Evolutionary conservation across 345 rosid species (phyloP).

Genomic region (Lepidium sativum): DNA sequence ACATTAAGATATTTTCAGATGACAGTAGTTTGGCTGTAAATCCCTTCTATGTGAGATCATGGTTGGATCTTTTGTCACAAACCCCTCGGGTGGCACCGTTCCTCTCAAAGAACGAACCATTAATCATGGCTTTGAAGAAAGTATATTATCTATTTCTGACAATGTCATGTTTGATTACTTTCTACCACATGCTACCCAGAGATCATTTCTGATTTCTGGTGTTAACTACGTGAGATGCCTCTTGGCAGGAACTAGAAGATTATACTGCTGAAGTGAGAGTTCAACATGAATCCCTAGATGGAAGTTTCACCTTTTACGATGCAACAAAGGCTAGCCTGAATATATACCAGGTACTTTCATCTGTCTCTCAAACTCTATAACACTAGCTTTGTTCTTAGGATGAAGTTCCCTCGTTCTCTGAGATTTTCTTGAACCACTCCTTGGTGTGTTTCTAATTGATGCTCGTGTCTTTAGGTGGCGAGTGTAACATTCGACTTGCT

Average conservation of each 20-base stretch:
- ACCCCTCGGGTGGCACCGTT: constrained; percentile 96
- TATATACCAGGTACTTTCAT: constrained; percentile 68
- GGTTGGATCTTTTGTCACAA: constrained; percentile 81
- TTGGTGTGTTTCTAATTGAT: not conserved
- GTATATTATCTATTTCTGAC: constrained; percentile 23
- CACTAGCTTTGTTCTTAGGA: not conserved
- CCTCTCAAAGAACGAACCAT: constrained; percentile 79
- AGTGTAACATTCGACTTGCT: constrained; percentile 96
- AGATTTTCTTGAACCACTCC: not conserved
- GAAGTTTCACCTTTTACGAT: constrained; percentile 84
- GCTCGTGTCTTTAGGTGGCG: constrained; percentile 61
- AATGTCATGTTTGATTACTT: not conserved
- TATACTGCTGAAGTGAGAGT: constrained; percentile 65
- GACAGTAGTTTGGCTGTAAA: constrained; percentile 76
- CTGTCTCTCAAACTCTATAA: not conserved
- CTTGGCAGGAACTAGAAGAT: constrained; percentile 71
- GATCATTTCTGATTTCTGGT: not conserved
- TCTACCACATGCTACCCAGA: not conserved
- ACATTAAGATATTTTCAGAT: constrained; percentile 64
- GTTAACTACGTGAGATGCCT: constrained; percentile 3
- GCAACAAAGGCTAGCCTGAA: constrained; percentile 67
- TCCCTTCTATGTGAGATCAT: constrained; percentile 63
- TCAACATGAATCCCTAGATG: constrained; percentile 81
- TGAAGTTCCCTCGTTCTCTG: not conserved
- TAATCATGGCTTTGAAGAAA: constrained; percentile 74